Evolutionary conservation across 2,329 filamentous ascomycete genomes (phyloP), one percentile per base, ranked within the genome.

Genomic region (Colletotrichum lentis): DNA sequence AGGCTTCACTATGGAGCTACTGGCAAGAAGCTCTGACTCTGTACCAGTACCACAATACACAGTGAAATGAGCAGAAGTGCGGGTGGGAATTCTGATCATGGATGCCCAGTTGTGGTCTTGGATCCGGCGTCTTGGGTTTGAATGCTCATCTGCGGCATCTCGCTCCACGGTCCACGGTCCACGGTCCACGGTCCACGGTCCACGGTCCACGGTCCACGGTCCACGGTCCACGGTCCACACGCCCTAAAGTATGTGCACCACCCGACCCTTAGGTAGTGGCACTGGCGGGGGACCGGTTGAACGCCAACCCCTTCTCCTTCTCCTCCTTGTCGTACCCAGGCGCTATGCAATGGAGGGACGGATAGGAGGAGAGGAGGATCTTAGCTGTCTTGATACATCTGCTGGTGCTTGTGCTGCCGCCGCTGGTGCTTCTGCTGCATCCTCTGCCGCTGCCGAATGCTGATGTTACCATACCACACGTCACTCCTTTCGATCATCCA

Each of bases 361-460:
- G 31, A 10, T 35, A 35, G 31, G 8, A 10, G 31, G 41, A 18
- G n/a, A 50, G 18, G 31, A 41, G 35, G 3, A 7, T 50, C 43
- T 62, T 11, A 43, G 43, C 31, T 35, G 18, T 43, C 35, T 24
- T 12, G 20, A 41, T 44, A 24, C 57, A 43, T 56, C 7, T 44
- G 54, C 2, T 5, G 39, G 49, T 37, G 18, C 18, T 5, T 11
- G 24, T 37, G n/a, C 3, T 46, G 27, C 37, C n/a, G 41, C 60
- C 56, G 46, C 62, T 43, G 52, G 57, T 66, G 66, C 50, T 43
- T 61, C 58, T 53, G 56, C 37, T 56, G 50, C 66, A 46, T 35
- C 62, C 62, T 44, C 56, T 44, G 55, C 64, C 54, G 58, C 62
- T 43, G 58, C 50, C 66, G 49, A 56, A 55, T 43, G 20, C 35